Percentiles rank a stretch among this genome's conserved stretches.
Conservation (phyloP, 805 yeast species). For the Jamesozyma gamospora region DNA sequence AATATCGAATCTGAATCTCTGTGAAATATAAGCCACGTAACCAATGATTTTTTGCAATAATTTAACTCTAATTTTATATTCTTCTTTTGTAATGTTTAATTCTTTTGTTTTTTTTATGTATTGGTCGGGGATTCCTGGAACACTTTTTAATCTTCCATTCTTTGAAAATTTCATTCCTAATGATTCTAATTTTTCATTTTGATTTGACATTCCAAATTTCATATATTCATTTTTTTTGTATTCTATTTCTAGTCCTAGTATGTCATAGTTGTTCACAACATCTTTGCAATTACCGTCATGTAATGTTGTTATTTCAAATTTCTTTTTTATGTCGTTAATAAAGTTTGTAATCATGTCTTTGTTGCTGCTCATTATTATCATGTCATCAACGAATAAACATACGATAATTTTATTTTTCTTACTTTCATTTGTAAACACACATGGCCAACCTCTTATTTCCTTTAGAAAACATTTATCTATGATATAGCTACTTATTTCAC, state of each 20-base stretch:
- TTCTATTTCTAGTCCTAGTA: constrained; percentile 9
- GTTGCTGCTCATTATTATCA: constrained; percentile 7
- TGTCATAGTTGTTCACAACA: constrained; percentile 7
- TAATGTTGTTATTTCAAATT: constrained; percentile 8
- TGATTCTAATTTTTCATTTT: constrained; percentile 4
- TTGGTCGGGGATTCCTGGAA: constrained; percentile 9
- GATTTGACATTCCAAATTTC: constrained; percentile 9
- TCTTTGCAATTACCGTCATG: constrained; percentile 5
- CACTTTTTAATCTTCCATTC: constrained; percentile 1
- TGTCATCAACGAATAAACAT: constrained; percentile 10
- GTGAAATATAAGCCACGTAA: constrained; percentile 7
- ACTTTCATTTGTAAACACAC: constrained; percentile 3
- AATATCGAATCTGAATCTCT: constrained; percentile 7
- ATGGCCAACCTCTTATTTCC: constrained; percentile 7
- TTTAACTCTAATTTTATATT: constrained; percentile 4
- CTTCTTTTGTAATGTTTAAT: neutral
- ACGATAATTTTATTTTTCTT: constrained; percentile 1
- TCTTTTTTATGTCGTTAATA: neutral
- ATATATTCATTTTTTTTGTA: constrained; percentile 3
- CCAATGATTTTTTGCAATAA: constrained; percentile 8
- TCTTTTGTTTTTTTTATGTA: constrained; percentile 1
- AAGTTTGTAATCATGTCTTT: neutral
- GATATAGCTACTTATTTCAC: neutral
- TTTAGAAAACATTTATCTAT: neutral
- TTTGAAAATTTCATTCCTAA: constrained; percentile 1